phyloP scores from a whole-genome alignment of 1,139 yeast genomes.

The Candida pseudoviswanathii region DNA sequence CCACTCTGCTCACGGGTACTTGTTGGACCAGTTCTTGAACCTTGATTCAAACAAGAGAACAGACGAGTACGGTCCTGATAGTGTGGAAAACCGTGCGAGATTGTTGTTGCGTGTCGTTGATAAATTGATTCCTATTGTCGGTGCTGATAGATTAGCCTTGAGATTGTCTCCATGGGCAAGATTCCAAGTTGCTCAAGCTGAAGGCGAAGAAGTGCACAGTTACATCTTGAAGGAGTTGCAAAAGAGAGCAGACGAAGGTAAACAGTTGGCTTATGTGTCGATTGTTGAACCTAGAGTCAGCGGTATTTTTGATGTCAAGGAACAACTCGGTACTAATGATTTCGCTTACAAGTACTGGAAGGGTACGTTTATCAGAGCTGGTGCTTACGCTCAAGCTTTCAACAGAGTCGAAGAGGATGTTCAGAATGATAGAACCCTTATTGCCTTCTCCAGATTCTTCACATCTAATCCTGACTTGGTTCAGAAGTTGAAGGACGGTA shows the following conservation, averaged over 20 bases:
- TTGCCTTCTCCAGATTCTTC: slow-evolving; percentile 49
- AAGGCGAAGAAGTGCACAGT: slow-evolving; percentile 35
- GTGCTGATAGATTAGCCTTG: slow-evolving; percentile 54
- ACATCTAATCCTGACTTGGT: slow-evolving; percentile 57
- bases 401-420: slow-evolving; percentile 24
- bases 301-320: slow-evolving; percentile 18
- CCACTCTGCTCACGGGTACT: slow-evolving; percentile 71
- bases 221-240: slow-evolving; percentile 40
- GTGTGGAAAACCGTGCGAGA: slow-evolving; percentile 65
- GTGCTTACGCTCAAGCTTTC: slow-evolving; percentile 37
- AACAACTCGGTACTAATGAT: slow-evolving; percentile 28
- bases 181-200: slow-evolving; percentile 41
- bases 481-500: slow-evolving; percentile 45
- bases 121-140: slow-evolving; percentile 51
- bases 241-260: slow-evolving; percentile 39
- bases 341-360: slow-evolving; percentile 48
- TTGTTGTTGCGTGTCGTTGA: slow-evolving; percentile 59
- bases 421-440: slow-evolving; percentile 24
- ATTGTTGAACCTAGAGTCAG: slow-evolving; percentile 48
- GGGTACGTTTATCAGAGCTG: slow-evolving; percentile 51
- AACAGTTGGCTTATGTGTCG: slow-evolving; percentile 50
- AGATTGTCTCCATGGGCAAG: slow-evolving; percentile 64
- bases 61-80: slow-evolving; percentile 31
- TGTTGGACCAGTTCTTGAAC: slow-evolving; percentile 60
- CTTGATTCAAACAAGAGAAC: slow-evolving; percentile 49